phyloP scores from a whole-genome alignment of 202 grass and related monocot genomes.

The Panicum hallii region DNA sequence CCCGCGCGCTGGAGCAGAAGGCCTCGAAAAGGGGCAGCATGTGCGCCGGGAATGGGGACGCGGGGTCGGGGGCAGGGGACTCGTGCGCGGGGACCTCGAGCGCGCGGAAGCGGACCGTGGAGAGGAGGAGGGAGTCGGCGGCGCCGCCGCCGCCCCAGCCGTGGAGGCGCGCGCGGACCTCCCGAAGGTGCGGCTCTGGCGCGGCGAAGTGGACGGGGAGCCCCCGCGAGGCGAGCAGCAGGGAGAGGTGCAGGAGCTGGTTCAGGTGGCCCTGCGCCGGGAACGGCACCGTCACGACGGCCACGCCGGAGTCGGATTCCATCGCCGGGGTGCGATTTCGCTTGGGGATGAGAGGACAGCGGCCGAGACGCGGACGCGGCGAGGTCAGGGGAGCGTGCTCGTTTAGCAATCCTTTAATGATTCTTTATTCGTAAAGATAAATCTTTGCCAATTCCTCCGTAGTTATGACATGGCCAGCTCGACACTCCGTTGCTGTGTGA shows the following conservation, averaged over 20 bases:
- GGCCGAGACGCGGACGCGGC: too few relatives aligned
- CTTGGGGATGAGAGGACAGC: not conserved
- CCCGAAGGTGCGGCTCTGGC: constrained; percentile 55
- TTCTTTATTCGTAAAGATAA: too few relatives aligned
- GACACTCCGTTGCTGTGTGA: too few relatives aligned
- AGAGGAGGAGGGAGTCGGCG: constrained; percentile 18
- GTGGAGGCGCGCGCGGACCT: constrained; percentile 55
- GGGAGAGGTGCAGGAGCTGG: constrained; percentile 84
- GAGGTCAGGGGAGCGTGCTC: not conserved
- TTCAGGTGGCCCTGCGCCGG: constrained; percentile 89
- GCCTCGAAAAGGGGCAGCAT: constrained; percentile 44
- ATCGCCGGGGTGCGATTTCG: not conserved
- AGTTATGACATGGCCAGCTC: too few relatives aligned
- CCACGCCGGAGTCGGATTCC: constrained; percentile 35
- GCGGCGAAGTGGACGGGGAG: constrained; percentile 68
- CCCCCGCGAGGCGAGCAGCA: constrained; percentile 53
- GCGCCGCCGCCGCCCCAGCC: constrained; percentile 39
- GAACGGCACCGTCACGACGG: constrained; percentile 70
- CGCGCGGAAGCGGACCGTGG: constrained; percentile 47
- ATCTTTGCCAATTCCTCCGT: too few relatives aligned
- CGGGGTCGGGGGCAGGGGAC: constrained; percentile 44
- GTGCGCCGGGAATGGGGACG: constrained; percentile 50
- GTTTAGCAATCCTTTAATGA: not conserved
- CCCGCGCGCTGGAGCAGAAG: constrained; percentile 2
- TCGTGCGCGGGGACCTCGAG: constrained; percentile 36